Base-by-base conservation (phyloP, 441 rosid genomes). In the Viola pubescens region DNA sequence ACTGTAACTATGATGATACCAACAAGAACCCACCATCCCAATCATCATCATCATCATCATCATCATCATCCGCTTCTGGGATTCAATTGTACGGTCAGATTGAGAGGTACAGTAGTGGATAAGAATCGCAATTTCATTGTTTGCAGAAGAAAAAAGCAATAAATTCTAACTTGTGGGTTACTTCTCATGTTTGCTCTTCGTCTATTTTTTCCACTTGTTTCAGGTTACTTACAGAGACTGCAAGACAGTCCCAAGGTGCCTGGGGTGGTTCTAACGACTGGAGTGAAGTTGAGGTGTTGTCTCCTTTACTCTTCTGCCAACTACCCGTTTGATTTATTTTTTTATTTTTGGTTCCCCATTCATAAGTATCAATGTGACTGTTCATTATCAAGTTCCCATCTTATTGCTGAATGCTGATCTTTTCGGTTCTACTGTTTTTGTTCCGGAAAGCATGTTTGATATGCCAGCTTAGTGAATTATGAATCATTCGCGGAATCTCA, bases 191-290 rank as follows among this genome's bases (percentile, higher is more conserved):
- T 50, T 57, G 39, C 61, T 9, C 9, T 45, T 42, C 39, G 34
- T 54, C 48, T 62, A 46, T 54, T 48, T 62, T 4, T 49, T 46
- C 47, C 2, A 8, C 6, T 7, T 53, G 38, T 3, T 5, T 64
- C 52, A 90, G 97, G 72, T 74, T 90, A 60, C 74, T 90, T 9
- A 90, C 94, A 0, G 95, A 90, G 60, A 81, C 88, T 57, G 88
- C 79, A 19, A 73, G 75, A 63, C 88, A 82, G 63, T 84, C 91
- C 43, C 91, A 90, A 66, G 79, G 70, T 59, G 64, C 77, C 54
- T 82, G 81, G 81, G 73, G 76, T 60, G 79, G 73, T 60, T 77
- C 85, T n/a, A 66, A 63, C 3, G 88, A 86, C 61, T 90, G 95
- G 95, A 76, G 61, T 71, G 76, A 86, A 78, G 61, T 90, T 4